A percentile compares a stretch with the other conserved stretches of the same genome.
phyloP scores from a whole-genome alignment of 2,329 filamentous ascomycete species.

The Aspergillus uvarum region DNA sequence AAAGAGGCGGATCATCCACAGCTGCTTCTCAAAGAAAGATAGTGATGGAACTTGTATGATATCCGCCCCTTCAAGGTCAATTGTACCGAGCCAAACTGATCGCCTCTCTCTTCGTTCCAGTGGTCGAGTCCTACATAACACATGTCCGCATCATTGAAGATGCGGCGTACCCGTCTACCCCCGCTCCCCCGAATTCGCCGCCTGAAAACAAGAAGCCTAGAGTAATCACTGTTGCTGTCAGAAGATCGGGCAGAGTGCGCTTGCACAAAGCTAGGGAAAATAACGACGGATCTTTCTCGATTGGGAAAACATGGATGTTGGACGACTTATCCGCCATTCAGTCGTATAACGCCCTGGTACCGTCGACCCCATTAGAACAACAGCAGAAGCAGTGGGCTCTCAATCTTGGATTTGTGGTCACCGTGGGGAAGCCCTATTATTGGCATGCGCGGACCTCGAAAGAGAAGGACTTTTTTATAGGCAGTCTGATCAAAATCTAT shows the following conservation, averaged over 20 bases:
- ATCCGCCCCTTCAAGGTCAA: neutral
- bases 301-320: slow-evolving; percentile 97
- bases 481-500: slow-evolving; percentile 92
- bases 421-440: slow-evolving; percentile 90
- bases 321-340: slow-evolving; percentile 84
- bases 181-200: slow-evolving; percentile 76
- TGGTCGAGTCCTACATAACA: slow-evolving; percentile 94
- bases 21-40: slow-evolving; percentile 90
- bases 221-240: slow-evolving; percentile 88
- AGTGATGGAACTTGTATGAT: slow-evolving; percentile 77
- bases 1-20: slow-evolving; percentile 89
- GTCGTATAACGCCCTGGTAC: slow-evolving; percentile 68
- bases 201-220: slow-evolving; percentile 79
- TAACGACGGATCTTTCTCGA: slow-evolving; percentile 87
- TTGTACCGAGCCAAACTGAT: slow-evolving; percentile 19
- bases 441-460: slow-evolving; percentile 93
- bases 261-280: slow-evolving; percentile 98
- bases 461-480: slow-evolving; percentile 98
- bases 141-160: slow-evolving; percentile 92
- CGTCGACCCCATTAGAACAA: slow-evolving; percentile 59
- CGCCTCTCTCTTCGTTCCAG: slow-evolving; percentile 42
- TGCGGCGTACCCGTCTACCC: slow-evolving; percentile 74
- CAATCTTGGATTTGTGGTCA: slow-evolving; percentile 81
- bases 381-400: slow-evolving; percentile 73
- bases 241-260: slow-evolving; percentile 86